Base-by-base conservation (phyloP, 1,284 basidiomycete genomes). In the Cronartium quercuum region DNA sequence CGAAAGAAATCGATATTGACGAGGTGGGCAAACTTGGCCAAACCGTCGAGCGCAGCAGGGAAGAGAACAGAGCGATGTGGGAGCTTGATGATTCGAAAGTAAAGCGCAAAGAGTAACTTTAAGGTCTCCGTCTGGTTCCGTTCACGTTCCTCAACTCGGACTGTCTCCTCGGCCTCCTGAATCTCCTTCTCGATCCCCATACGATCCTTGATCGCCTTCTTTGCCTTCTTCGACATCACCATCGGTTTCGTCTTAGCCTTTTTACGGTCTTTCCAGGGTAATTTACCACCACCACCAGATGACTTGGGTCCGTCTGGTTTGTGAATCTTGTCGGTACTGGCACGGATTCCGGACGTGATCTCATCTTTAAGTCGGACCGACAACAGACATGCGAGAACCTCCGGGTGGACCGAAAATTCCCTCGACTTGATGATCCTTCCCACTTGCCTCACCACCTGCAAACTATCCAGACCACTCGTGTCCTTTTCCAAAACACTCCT, bases 1-100 rank as follows among this genome's bases (percentile, higher is more conserved):
- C 90, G 89, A 88, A 99, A 99, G 83, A 99, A 99, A 82, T 99
- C 96, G 79, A 98, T 87, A 83, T 97, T 99, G 82, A 99, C 93
- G 74, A 97, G 87, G 82, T 98, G 96, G 0, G 95, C 90, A 80
- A 92, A 98, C 83, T 89, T 89, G 5, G 93, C 89, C 79, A 99
- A 90, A 76, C 96, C 96, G 80, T 91, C 89, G 77, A 99, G 84
- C 37, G 94, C 94, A 35, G 91, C 88, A 12, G 93, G 90, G 24
- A 98, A 85, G 9, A 98, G 86, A 6, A 90, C 88, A 3, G 89
- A 90, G 18, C 89, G 88, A n/a, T 85, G 85, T 6, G 91, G 88
- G 80, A 89, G 88, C 84, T 98, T 99, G 78, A 99, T 85, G 79
- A 98, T 91, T 77, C 91, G 89, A 83, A 99, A 98, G 83, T 98